Evolutionary conservation across 2,329 filamentous ascomycete species (phyloP), one percentile per base, ranked within the genome.

Genomic region (Leptographium galeiforme): DNA sequence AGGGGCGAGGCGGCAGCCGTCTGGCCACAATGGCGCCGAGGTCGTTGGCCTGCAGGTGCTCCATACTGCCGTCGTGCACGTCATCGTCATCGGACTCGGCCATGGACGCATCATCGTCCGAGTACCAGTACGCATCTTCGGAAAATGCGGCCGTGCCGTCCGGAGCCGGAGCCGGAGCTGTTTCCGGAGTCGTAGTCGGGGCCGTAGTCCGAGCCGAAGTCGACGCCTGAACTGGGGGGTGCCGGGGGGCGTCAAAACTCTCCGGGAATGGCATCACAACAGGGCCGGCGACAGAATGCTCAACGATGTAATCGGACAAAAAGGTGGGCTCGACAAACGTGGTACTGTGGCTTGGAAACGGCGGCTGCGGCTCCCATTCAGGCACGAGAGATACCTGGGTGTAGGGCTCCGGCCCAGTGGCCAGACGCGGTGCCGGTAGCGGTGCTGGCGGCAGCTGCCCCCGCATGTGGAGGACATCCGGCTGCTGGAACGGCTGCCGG

Each of bases 51-150:
- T 67, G 57, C 30, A 67, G 59, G 53, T 69, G 66, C 38, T 41
- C 44, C 10, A 64, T 63, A 49, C 64, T 5, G 25, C 25, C 65
- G 54, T 64, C 67, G 6, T 70, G 66, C 34, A 70, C 67, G 53
- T 70, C 68, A 36, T 82, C 79, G 38, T 84, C 79, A 19, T 82
- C 80, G 1, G 78, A 80, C 38, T 80, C 78, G 11, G 69, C 72
- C 69, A 82, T 78, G 25, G 76, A 81, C n/a, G 72, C 75, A 57
- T 84, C 80, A 53, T 85, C 80, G 41, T 79, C 77, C 53, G 72
- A 72, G 50, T 76, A 71, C 58, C 76, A 74, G 52, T 75, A 72
- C 54, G 72, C 71, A 49, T 64, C 65, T 25, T 65, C 49, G 60
- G 10, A 12, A 19, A 18, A 25, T n/a, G 34, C 25, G 11, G 39